These are phyloP conservation scores for Proliferodiscus dingleyae DNA, from an alignment of 2,329 filamentous ascomycete genomes.

Conservation along the genomic window DNA sequence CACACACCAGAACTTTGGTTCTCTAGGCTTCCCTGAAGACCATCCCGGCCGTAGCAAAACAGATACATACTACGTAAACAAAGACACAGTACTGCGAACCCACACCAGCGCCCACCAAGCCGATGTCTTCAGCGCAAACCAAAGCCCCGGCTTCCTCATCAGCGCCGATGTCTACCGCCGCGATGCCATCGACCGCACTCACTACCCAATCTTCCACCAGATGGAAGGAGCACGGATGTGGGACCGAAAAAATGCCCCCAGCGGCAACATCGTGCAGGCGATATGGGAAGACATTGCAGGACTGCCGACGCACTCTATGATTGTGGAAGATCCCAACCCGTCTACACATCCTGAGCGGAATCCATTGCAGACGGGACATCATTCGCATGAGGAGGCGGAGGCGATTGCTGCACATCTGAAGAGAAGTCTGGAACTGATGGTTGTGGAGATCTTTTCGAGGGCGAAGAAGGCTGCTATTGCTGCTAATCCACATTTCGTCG, in stretches of 20 bases:
- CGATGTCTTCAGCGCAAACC: constrained; percentile 69
- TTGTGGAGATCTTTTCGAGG: constrained; percentile 80
- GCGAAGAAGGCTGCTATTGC: constrained; percentile 61
- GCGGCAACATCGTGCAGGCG: constrained; percentile 54
- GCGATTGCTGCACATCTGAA: constrained; percentile 84
- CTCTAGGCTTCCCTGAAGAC: constrained; percentile 82
- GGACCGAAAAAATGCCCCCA: constrained; percentile 61
- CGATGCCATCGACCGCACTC: constrained; percentile 89
- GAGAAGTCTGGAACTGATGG: constrained; percentile 80
- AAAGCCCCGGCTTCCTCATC: constrained; percentile 78
- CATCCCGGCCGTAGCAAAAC: constrained; percentile 83
- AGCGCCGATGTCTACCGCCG: constrained; percentile 92
- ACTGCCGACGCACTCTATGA: constrained; percentile 68
- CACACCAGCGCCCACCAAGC: constrained; percentile 94
- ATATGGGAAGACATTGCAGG: constrained; percentile 66
- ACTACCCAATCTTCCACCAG: constrained; percentile 97
- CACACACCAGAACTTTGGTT: constrained; percentile 88
- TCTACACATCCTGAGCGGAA: constrained; percentile 73
- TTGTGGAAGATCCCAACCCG: constrained; percentile 80
- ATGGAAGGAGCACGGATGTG: constrained; percentile 95
- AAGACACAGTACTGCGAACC: constrained; percentile 76
- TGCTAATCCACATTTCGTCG: constrained; percentile 43
- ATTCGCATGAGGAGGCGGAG: constrained; percentile 72
- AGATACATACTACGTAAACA: constrained; percentile 95
- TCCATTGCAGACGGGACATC: constrained; percentile 67